phyloP scores from a whole-genome alignment of 176 grass and related monocot species.

The Raddia guianensis region DNA sequence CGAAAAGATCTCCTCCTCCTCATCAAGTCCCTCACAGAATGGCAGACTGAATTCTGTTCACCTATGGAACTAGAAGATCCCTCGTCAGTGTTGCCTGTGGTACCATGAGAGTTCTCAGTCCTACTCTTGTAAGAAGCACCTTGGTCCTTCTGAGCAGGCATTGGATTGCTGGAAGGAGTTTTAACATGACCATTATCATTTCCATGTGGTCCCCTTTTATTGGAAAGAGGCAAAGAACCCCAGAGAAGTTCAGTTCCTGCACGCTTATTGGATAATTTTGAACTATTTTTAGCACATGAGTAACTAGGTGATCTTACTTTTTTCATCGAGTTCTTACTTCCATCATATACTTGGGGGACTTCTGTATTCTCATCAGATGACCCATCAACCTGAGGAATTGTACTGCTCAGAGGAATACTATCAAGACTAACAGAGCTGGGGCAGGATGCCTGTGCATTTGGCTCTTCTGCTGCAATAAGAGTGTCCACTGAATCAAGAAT shows the following conservation, averaged over 20 bases:
- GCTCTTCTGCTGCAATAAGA: conserved; percentile 37
- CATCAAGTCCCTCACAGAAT: conserved; percentile 93
- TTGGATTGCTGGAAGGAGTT: conserved; percentile 39
- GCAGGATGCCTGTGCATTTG: conserved; percentile 38
- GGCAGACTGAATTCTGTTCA: conserved; percentile 36
- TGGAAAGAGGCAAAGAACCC: conserved; percentile 76
- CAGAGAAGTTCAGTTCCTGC: conserved; percentile 57
- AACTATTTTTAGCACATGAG: conserved; percentile 38
- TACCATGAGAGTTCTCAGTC: conserved; percentile 39
- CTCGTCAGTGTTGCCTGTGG: conserved; percentile 22
- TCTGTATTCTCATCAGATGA: conserved; percentile 64
- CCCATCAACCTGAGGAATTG: conserved; percentile 89
- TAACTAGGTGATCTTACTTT: conserved; percentile 18
- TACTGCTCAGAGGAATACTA: conserved; percentile 44
- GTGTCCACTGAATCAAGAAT: conserved; percentile 90
- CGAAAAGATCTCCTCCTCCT: conserved; percentile 64
- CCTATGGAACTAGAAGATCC: conserved; percentile 50
- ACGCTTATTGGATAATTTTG: conserved; percentile 44
- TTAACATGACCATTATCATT: conserved; percentile 41
- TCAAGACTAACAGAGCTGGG: conserved; percentile 30
- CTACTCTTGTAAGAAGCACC: conserved; percentile 42
- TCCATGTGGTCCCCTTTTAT: conserved; percentile 44
- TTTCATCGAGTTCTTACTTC: conserved; percentile 47
- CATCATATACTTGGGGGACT: conserved; percentile 42
- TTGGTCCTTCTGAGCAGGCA: conserved; percentile 21